phyloP scores from a whole-genome alignment of 139 green algal species.

The Picocystis salinarum region DNA sequence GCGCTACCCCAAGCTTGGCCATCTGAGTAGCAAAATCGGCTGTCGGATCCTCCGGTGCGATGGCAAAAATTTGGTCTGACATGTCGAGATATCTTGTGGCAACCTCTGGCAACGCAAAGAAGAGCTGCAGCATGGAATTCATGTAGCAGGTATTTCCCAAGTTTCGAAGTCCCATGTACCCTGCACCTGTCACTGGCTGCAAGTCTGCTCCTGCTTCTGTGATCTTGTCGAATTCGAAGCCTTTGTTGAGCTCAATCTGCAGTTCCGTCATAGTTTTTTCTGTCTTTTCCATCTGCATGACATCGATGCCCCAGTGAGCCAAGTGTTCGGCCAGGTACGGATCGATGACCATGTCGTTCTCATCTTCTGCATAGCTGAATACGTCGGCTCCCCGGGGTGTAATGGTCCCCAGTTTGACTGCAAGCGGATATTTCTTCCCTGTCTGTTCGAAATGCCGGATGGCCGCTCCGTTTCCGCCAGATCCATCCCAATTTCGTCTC shows the following conservation, averaged over 20 bases:
- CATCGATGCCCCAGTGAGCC: conserved; percentile 94
- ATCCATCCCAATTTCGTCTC: conserved; percentile 40
- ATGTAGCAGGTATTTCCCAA: conserved; percentile 96
- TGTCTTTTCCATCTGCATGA: conserved; percentile 91
- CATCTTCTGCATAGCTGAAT: conserved; percentile 69
- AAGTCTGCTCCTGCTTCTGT: conserved; percentile 67
- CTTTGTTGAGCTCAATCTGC: conserved; percentile 62
- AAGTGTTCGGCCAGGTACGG: conserved; percentile 64
- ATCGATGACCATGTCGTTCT: conserved; percentile 95
- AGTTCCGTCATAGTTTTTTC: conserved; percentile 93
- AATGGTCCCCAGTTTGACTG: conserved; percentile 96
- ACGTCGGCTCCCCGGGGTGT: conserved; percentile 73
- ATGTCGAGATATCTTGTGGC: conserved; percentile 30
- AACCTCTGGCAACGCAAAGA: conserved; percentile 57
- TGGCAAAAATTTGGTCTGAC: conserved; percentile 24
- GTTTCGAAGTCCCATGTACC: conserved; percentile 78
- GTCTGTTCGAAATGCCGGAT: conserved; percentile 75
- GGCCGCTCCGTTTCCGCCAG: conserved; percentile 73
- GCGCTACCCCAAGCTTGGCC: conserved; percentile 47
- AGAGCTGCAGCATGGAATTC: conserved; percentile 47
- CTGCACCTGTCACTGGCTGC: conserved; percentile 44
- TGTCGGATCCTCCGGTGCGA: conserved; percentile 20
- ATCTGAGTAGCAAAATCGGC: conserved; percentile 46
- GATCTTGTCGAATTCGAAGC: conserved; percentile 74
- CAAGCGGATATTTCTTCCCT: conserved; percentile 64